Conservation (phyloP, 78 protist genomes). For the Andalucia godoyi region DNA sequence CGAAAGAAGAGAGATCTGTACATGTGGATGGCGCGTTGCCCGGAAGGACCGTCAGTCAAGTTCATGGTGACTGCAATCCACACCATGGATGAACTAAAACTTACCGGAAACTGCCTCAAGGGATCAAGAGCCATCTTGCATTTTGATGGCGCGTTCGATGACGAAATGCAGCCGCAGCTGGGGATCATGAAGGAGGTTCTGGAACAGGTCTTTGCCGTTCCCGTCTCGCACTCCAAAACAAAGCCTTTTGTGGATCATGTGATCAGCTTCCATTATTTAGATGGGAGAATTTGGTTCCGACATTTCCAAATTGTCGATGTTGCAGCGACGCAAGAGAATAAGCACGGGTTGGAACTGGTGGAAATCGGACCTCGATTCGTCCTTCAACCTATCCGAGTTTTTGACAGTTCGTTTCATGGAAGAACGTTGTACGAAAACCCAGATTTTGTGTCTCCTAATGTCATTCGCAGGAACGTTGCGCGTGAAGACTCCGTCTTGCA, state of each 20-base stretch:
- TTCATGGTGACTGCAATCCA: constrained; percentile 61
- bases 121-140: constrained; percentile 83
- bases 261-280: constrained; percentile 62
- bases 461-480: too few species aligned
- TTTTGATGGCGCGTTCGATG: constrained; percentile 72
- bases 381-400: constrained; percentile 52
- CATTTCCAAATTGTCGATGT: constrained; percentile 63
- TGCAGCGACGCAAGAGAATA: neutral
- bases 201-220: constrained; percentile 64
- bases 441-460: too few species aligned
- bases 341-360: constrained; percentile 21
- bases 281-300: constrained; percentile 82
- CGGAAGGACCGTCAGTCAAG: constrained; percentile 82
- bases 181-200: constrained; percentile 60
- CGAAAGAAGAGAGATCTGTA: constrained; percentile 32
- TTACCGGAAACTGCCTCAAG: constrained; percentile 91
- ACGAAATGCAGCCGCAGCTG: constrained; percentile 22
- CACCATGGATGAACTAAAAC: constrained; percentile 78
- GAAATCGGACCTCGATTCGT: constrained; percentile 92
- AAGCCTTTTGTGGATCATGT: constrained; percentile 93
- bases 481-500: too few species aligned
- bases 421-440: constrained; percentile 4
- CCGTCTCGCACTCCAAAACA: constrained; percentile 67
- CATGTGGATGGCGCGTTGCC: constrained; percentile 50
- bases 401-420: constrained; percentile 24